Conservation (phyloP, 1,284 basidiomycete genomes). For the Tremellales sp. region DNA sequence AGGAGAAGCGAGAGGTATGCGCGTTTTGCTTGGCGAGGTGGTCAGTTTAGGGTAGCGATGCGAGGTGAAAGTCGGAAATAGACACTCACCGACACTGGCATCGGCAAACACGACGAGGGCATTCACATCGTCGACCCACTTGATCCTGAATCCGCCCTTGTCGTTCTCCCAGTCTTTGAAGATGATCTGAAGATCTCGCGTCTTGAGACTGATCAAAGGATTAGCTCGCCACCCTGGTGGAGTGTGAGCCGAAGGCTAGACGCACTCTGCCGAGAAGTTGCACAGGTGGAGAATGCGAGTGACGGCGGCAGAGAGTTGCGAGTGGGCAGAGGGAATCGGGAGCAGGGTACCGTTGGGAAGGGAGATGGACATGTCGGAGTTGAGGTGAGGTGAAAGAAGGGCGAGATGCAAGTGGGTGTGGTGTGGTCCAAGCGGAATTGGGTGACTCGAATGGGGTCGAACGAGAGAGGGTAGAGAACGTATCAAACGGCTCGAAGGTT, state of each 20-base stretch:
- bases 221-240: not conserved
- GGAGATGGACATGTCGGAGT: slow-evolving; percentile 43
- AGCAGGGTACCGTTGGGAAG: slow-evolving; percentile 45
- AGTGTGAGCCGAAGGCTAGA: not conserved
- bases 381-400: slow-evolving; percentile 1
- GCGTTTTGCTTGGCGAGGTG: slow-evolving; percentile 65
- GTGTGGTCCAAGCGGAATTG: not conserved
- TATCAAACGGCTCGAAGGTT: slow-evolving; percentile 1
- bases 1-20: slow-evolving; percentile 87
- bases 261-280: slow-evolving; percentile 77
- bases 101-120: slow-evolving; percentile 88
- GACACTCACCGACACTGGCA: slow-evolving; percentile 51
- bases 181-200: slow-evolving; percentile 86
- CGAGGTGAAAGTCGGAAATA: slow-evolving; percentile 30
- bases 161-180: slow-evolving; percentile 86
- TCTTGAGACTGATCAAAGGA: slow-evolving; percentile 63
- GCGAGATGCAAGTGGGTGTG: slow-evolving; percentile 1
- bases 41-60: not conserved
- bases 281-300: slow-evolving; percentile 90
- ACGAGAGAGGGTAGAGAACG: not conserved
- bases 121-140: slow-evolving; percentile 97
- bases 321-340: slow-evolving; percentile 31
- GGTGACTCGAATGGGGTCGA: not conserved
- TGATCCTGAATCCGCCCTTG: slow-evolving; percentile 93
- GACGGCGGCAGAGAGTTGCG: slow-evolving; percentile 76